These are phyloP conservation scores for Perkinsus chesapeaki DNA, from an alignment of 169 alveolate species.

Conservation along the genomic window DNA sequence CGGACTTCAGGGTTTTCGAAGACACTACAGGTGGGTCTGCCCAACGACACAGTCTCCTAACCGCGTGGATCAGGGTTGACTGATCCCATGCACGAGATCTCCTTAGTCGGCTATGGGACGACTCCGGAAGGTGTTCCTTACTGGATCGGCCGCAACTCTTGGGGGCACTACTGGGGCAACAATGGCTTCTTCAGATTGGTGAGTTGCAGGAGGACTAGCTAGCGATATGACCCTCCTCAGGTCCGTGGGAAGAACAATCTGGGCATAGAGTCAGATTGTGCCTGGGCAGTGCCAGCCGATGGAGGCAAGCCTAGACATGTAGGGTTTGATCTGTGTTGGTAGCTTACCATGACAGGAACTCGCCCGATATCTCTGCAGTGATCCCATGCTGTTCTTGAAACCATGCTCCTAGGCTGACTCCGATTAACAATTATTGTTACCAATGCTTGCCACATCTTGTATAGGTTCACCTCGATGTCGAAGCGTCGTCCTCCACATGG, in stretches of 20 bases:
- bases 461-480: not conserved
- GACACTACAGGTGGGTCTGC: constrained; percentile 51
- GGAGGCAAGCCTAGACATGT: not conserved
- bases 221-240: not conserved
- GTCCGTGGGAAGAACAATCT: constrained; percentile 28
- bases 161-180: constrained; percentile 73
- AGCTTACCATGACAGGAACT: too few species aligned
- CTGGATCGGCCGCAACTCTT: constrained; percentile 65
- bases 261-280: constrained; percentile 53
- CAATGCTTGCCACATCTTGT: too few species aligned
- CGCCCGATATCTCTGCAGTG: too few species aligned
- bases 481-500: not conserved
- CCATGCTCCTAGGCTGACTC: too few species aligned
- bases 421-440: too few species aligned
- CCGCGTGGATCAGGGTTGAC: not conserved
- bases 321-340: too few species aligned
- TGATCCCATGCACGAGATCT: constrained; percentile 38
- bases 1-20: constrained; percentile 23
- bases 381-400: too few species aligned
- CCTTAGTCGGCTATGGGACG: constrained; percentile 58
- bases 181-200: constrained; percentile 35
- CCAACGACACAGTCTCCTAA: constrained; percentile 12
- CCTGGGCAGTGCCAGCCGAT: constrained; percentile 50
- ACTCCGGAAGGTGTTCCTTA: constrained; percentile 38
- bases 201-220: not conserved